Evolutionary conservation across 805 yeast species (phyloP), one percentile per base, ranked within the genome.

Genomic region (Teunomyces barrocoloradensis): DNA sequence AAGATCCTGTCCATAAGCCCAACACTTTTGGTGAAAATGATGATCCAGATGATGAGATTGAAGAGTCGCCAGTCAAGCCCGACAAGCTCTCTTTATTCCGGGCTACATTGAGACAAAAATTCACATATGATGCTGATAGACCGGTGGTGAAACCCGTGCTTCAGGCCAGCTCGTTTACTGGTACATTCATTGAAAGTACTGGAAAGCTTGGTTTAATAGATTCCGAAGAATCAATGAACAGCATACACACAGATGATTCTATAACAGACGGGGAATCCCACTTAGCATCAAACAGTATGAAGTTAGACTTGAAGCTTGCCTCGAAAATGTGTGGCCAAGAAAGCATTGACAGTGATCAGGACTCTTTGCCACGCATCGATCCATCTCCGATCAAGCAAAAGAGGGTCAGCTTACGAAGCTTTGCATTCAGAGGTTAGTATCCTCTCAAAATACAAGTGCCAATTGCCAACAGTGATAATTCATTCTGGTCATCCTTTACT

Each of bases 401-500:
- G 23, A 20, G 51, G n/a, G 32, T 47, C 6, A 46, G 27, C 28
- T 44, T 44, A 32, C 41, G 43, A 17, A 51, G 43, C 37, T 58
- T 57, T 52, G 63, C 63, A 46, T 58, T 50, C 42, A 47, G 51
- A 36, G 54, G 58, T 15, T 53, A 67, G 30, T 51, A 55, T 4
- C 84, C 84, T 58, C 84, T 66, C 46, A 78, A 53, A 43, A 75
- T 71, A 49, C 80, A 77, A 3, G 79, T 71, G 44, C 75, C 74
- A 5, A 79, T 74, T 5, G 74, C 68, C 35, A 74, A 66, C 44
- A 75, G 65, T 3, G 80, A 72, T 4, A 77, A 50, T 6, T 53
- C 45, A 5, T 44, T 50, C 44, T 66, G 69, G 21, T 52, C 56
- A 3, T 25, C 34, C 9, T 48, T 43, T 11, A 56, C 32, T n/a